Conservation (phyloP, 1,284 basidiomycete species). For the Ustilago trichophora region DNA sequence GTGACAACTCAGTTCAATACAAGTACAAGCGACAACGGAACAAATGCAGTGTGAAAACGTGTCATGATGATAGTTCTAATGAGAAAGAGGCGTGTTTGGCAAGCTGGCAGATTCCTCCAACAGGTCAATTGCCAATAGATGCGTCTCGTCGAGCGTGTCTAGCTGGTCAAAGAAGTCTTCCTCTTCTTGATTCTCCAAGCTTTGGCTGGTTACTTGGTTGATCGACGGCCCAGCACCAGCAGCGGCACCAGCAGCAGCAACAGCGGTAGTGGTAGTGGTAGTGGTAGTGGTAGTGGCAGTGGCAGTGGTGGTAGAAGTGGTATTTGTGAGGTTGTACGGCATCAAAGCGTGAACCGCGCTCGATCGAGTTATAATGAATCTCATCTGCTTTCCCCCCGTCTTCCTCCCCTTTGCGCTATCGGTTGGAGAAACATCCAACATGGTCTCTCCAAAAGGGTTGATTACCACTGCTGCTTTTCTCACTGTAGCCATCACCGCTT, state of each 20-base stretch:
- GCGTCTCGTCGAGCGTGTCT: slow-evolving; percentile 11
- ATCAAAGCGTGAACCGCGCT: slow-evolving; percentile 11
- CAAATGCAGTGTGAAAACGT: too few species aligned
- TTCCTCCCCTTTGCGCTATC: background rate
- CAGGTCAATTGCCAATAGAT: slow-evolving; percentile 10
- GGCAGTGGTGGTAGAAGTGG: too few species aligned
- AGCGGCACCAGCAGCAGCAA: background rate
- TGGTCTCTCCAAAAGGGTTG: slow-evolving; percentile 24
- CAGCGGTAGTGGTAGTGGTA: background rate
- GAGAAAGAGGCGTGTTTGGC: background rate
- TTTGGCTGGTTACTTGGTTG: too few species aligned
- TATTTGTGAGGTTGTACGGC: background rate
- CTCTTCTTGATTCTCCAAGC: too few species aligned
- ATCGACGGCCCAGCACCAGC: too few species aligned
- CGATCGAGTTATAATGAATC: slow-evolving; percentile 23
- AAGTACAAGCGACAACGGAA: too few species aligned
- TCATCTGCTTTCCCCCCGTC: background rate
- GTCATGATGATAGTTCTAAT: too few species aligned
- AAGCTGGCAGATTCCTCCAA: slow-evolving; percentile 4
- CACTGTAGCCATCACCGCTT: slow-evolving; percentile 10
- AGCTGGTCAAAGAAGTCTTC: slow-evolving; percentile 7
- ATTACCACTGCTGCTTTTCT: slow-evolving; percentile 30
- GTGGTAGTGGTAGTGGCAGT: background rate
- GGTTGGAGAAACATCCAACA: slow-evolving; percentile 10
- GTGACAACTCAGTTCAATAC: too few species aligned